Percentiles rank a stretch among this genome's conserved stretches.
Conservation (phyloP, 306 rosid species). For the Leucaena leucocephala region DNA sequence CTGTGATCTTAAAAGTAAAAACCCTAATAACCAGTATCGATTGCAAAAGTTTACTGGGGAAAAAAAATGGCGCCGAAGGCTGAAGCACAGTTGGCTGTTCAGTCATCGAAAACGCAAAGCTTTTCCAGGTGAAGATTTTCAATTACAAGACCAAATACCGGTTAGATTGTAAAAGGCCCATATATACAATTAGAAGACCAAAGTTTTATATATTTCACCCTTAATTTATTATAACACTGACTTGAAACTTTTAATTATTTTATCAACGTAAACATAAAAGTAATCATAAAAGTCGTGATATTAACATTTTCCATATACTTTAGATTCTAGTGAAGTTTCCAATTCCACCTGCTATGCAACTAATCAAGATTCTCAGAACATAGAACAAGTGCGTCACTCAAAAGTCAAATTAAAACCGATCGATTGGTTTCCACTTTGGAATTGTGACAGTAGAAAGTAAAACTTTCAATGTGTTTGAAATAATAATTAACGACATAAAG, state of each 20-base stretch:
- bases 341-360: neutral
- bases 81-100: constrained; percentile 26
- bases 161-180: neutral
- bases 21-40: constrained; percentile 15
- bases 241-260: neutral
- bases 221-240: neutral
- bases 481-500: neutral
- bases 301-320: neutral
- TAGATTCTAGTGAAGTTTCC: neutral
- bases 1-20: constrained; percentile 15
- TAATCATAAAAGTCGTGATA: neutral
- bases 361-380: neutral
- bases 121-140: constrained; percentile 39
- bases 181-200: neutral
- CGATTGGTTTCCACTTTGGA: neutral
- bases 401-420: neutral
- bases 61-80: constrained; percentile 32
- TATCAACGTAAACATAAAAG: neutral
- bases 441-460: neutral
- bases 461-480: neutral
- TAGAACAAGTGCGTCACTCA: neutral
- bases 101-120: constrained; percentile 13
- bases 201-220: no score
- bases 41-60: constrained; percentile 23
- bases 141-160: constrained; percentile 33